Evolutionary conservation across 192 early-diverging fungal species (phyloP).

Genomic region (Podila minutissima): DNA sequence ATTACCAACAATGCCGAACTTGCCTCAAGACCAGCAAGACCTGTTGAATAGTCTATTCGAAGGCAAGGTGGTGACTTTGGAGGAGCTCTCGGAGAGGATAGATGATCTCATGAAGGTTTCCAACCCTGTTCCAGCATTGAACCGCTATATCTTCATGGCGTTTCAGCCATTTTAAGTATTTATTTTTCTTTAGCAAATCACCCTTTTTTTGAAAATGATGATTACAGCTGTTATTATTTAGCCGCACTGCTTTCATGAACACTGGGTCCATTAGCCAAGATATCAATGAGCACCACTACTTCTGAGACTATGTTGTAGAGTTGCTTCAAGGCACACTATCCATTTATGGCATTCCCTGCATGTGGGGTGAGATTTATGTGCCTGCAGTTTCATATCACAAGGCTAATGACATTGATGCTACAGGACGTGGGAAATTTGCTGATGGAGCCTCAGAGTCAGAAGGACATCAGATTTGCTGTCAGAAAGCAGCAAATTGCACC

Average conservation of each 20-base stretch:
- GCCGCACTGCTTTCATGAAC: conserved; percentile 4
- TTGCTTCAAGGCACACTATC: conserved; percentile 19
- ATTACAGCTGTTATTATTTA: background rate
- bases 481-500: conserved; percentile 16
- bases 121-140: conserved; percentile 22
- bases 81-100: conserved; percentile 14
- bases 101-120: conserved; percentile 29
- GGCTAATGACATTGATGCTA: conserved; percentile 4
- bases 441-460: conserved; percentile 21
- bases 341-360: conserved; percentile 11
- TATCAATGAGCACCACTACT: conserved; percentile 25
- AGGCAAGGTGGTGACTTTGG: background rate
- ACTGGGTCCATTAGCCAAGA: conserved; percentile 12
- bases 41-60: conserved; percentile 12
- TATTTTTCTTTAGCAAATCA: background rate
- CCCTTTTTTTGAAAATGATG: background rate
- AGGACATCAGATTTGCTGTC: conserved; percentile 27
- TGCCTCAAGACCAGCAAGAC: conserved; percentile 9
- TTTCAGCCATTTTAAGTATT: conserved; percentile 19
- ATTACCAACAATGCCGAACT: conserved; percentile 7
- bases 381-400: conserved; percentile 24
- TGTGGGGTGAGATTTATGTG: conserved; percentile 28
- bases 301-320: conserved; percentile 27
- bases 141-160: conserved; percentile 20
- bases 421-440: conserved; percentile 26